Evolutionary conservation across 495 filamentous ascomycete genomes (phyloP), one percentile per base, ranked within the genome.

Genomic region (Penicillium arizonense): DNA sequence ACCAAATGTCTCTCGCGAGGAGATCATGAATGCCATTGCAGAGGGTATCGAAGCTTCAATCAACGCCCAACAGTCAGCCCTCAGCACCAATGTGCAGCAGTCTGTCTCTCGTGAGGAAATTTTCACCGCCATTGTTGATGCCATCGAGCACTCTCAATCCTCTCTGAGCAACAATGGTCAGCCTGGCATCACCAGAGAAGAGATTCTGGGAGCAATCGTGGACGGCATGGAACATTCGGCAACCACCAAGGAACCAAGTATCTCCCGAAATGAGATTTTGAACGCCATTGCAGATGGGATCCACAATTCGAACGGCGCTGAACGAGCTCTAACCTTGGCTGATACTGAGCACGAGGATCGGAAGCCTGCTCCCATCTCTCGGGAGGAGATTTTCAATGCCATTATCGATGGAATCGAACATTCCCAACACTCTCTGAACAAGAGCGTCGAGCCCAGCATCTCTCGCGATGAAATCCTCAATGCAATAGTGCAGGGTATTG

Each of bases 51-150:
- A 74, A 44, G 77, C 80, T 50, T 77, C 74, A 13, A 72, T 84
- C 32, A 55, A 60, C n/a, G 50, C 54, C 47, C 76, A 71, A 56
- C 68, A 74, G 20, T 70, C 70, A 2, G 67, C 67, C 12, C 43
- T 74, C 4, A 56, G 43, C 12, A 47, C 56, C 24, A 40, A 24
- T 4, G 42, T 37, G 21, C 46, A 44, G 14, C 53, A 53, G 0
- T 48, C 21, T 3, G 52, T 64, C n/a, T 59, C 63, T 13, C 64
- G 75, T 2, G 71, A 78, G 24, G 72, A 74, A 14, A 74, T 84
- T 14, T 54, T 82, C 28, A 72, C 73, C 54, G 81, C 79, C 20
- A 75, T 84, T 30, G 73, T 68, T 20, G 80, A 83, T 51, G 78
- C 73, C 11, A 68, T 84, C 16, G 63, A 66, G 16, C 47, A 59